Base-by-base conservation (phyloP, 306 rosid species). In the Corylus avellana region DNA sequence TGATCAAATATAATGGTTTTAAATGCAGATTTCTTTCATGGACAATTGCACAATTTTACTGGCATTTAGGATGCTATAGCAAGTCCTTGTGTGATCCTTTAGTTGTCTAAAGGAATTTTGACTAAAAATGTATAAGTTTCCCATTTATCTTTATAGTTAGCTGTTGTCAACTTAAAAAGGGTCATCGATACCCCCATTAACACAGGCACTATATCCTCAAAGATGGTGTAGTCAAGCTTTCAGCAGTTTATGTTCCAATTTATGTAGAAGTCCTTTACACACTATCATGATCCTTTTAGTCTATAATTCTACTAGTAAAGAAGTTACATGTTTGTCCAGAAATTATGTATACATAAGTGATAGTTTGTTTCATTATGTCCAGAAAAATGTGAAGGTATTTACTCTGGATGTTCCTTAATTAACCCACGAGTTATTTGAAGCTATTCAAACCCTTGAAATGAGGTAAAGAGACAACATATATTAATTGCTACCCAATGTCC, bases 71-170 rank as follows among this genome's bases (percentile, higher is more conserved):
- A 70, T 70, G 32, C 73, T 55, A 39, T 39, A 39, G 59, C 54
- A 77, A 14, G 61, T 66, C 39, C 50, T 80, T 2, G 42, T 29
- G 75, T 64, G 72, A 76, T 51, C 80, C 81, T 68, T 81, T 79
- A 51, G 75, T 14, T 73, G 72, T 85, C 49, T 42, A 63, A 42
- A 70, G 67, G 56, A 49, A 61, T 32, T 72, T 82, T 81, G 50
- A 29, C n/a, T 13, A 47, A 10, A 76, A 68, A 75, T 6, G 58
- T 64, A 78, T 79, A 18, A 56, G 27, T 2, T 27, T 63, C 29
- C 32, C 0, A 2, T 25, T 79, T 77, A 58, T 71, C 47, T 77
- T 70, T 48, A 80, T 47, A 58, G 74, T 48, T 73, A 18, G 57
- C 77, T 37, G 59, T 76, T 44, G 48, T 59, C 42, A 70, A 27